Percentiles rank a stretch among this genome's conserved stretches.
Evolutionary conservation across 805 yeast genomes (phyloP).

Genomic region (Candida easanensis): DNA sequence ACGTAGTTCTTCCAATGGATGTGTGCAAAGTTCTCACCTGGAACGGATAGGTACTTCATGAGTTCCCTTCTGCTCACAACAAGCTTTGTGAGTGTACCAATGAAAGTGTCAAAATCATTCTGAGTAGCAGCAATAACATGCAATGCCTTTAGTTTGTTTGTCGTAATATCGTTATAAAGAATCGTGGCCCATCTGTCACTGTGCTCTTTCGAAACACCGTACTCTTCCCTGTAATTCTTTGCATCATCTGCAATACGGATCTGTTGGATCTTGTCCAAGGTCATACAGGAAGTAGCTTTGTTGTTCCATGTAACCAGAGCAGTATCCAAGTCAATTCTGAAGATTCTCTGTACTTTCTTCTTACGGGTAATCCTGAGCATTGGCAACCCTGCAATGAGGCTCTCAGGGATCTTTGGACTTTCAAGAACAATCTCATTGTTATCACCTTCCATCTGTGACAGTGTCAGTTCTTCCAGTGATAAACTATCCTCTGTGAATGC

Average conservation of each 20-base stretch:
- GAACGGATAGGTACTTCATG: slow-evolving; percentile 59
- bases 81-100: slow-evolving; percentile 53
- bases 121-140: slow-evolving; percentile 67
- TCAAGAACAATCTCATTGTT: slow-evolving; percentile 18
- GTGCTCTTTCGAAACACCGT: slow-evolving; percentile 64
- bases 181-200: slow-evolving; percentile 77
- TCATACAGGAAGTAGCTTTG: slow-evolving; percentile 35
- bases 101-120: slow-evolving; percentile 51
- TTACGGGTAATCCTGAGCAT: slow-evolving; percentile 68
- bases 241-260: slow-evolving; percentile 70
- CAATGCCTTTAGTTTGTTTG: slow-evolving; percentile 67
- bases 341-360: slow-evolving; percentile 57
- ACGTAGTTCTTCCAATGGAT: slow-evolving; percentile 61
- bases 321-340: slow-evolving; percentile 52
- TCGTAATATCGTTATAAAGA: slow-evolving; percentile 59
- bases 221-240: slow-evolving; percentile 80
- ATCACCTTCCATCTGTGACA: neutral
- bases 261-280: slow-evolving; percentile 62
- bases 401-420: slow-evolving; percentile 41
- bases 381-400: slow-evolving; percentile 56
- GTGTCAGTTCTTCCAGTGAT: neutral
- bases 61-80: slow-evolving; percentile 57
- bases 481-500: neutral
- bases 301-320: slow-evolving; percentile 60
- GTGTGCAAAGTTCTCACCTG: slow-evolving; percentile 59